These are phyloP conservation scores for Fusarium beomiforme DNA, from an alignment of 2,329 filamentous ascomycete species.

Conservation along the genomic window DNA sequence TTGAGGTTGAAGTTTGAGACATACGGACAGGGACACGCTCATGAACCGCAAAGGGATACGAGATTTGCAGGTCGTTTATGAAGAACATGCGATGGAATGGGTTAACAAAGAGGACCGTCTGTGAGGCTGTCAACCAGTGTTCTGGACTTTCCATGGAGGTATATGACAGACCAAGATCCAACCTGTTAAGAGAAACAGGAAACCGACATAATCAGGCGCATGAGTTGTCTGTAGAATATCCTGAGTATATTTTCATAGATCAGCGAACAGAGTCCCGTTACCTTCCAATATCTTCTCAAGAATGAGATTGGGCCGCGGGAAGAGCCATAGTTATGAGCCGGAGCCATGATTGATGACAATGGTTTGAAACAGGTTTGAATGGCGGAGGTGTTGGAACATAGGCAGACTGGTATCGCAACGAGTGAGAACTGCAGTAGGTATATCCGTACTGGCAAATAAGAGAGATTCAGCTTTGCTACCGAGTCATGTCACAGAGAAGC, in stretches of 20 bases:
- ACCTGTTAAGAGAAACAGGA: constrained; percentile 73
- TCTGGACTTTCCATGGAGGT: background rate
- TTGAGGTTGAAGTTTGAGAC: constrained; percentile 44
- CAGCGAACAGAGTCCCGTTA: constrained; percentile 33
- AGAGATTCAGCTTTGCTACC: background rate
- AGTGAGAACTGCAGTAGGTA: background rate
- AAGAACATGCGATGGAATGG: constrained; percentile 97
- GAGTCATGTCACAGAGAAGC: background rate
- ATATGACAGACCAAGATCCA: constrained; percentile 67
- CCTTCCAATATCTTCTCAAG: constrained; percentile 59
- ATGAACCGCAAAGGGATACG: constrained; percentile 84
- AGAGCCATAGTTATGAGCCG: constrained; percentile 29
- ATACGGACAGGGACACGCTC: constrained; percentile 84
- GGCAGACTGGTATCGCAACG: background rate
- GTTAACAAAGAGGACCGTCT: constrained; percentile 60
- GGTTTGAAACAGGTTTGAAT: background rate
- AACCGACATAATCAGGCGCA: constrained; percentile 86
- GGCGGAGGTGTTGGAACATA: constrained; percentile 23
- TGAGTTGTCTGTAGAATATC: constrained; percentile 72
- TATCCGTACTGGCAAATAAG: background rate
- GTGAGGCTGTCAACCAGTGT: constrained; percentile 4
- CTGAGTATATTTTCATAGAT: background rate
- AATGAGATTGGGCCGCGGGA: constrained; percentile 39
- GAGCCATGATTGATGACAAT: constrained; percentile 39
- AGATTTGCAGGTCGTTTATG: constrained; percentile 83